Percentiles rank a stretch among this genome's conserved stretches.
phyloP scores from a whole-genome alignment of 2,329 filamentous ascomycete species.

The Samsoniella hepiali region DNA sequence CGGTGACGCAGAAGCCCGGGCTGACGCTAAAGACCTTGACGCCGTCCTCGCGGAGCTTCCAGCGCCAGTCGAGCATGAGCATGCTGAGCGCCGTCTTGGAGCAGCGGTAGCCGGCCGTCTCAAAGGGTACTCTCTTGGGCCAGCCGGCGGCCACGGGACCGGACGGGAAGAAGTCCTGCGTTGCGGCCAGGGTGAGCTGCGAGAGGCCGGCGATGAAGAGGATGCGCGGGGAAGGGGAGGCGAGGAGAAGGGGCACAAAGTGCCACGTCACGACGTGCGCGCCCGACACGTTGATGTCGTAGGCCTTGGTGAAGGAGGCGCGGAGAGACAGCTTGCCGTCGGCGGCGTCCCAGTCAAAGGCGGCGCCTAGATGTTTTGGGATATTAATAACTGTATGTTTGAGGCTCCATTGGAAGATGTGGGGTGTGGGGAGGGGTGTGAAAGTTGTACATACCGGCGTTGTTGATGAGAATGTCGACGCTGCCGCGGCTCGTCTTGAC shows the following conservation, averaged over 20 bases:
- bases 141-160: conserved; percentile 31
- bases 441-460: conserved; percentile 44
- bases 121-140: conserved; percentile 33
- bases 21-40: conserved; percentile 40
- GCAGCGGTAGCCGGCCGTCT: conserved; percentile 34
- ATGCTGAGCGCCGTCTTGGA: conserved; percentile 46
- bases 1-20: conserved; percentile 41
- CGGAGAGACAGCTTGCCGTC: conserved; percentile 32
- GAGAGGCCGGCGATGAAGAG: conserved; percentile 48
- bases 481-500: conserved; percentile 41
- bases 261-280: conserved; percentile 34
- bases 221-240: conserved; percentile 42
- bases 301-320: conserved; percentile 43
- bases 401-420: no score
- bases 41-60: conserved; percentile 36
- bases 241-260: conserved; percentile 41
- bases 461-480: conserved; percentile 55
- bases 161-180: conserved; percentile 20
- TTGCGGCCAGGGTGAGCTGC: conserved; percentile 24
- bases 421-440: background rate
- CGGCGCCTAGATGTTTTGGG: conserved; percentile 31
- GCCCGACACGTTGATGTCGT: conserved; percentile 49
- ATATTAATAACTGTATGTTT: background rate
- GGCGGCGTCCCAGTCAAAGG: conserved; percentile 38
- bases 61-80: conserved; percentile 45